Base-by-base conservation (phyloP, 1,284 basidiomycete genomes). In the Cutaneotrichosporon mucoides region DNA sequence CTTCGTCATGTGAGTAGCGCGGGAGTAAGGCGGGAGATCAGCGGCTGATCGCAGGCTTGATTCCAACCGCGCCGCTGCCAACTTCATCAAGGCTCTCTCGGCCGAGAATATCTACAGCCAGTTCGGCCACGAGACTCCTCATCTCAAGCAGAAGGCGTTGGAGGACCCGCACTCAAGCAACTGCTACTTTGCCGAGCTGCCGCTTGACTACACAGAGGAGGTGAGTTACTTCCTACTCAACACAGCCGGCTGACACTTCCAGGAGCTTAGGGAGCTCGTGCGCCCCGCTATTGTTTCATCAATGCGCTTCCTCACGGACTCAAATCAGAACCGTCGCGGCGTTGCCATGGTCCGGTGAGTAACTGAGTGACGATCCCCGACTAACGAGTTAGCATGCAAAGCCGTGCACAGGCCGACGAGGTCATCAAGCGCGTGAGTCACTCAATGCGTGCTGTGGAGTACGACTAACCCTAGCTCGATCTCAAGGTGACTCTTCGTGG, bases 91-190 rank as follows among this genome's bases (percentile, higher is more conserved):
- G 5, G 49, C 53, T 33, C 61, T 73, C 44, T 55, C 47, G n/a
- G 16, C 49, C 12, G 49, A 52, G 12, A 55, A 58, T 7, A 48
- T 70, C 15, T 35, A 61, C 2, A 70, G 67, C 53, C 69, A 69
- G 50, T 67, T 64, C 55, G 72, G 63, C 59, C 71, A 73, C 68
- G 73, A 76, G 53, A 71, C 73, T 43, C 69, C 66, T 24, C 68
- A 72, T 49, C 68, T 69, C 43, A 66, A 72, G 45, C 69, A 68
- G 51, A 69, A 71, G 57, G 67, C 68, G 4, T 65, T 66, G 15
- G 73, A 73, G 57, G 72, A 76, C 62, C 67, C 67, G 0, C 57
- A 65, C 53, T 74, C 73, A 6, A 68, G 64, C 49, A 76, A 74
- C 53, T 62, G 74, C 41, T 76, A 76, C 53, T 68, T 76, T 5